These are phyloP conservation scores for Exophiala mesophila DNA, from an alignment of 2,329 filamentous ascomycete species.

Conservation along the genomic window DNA sequence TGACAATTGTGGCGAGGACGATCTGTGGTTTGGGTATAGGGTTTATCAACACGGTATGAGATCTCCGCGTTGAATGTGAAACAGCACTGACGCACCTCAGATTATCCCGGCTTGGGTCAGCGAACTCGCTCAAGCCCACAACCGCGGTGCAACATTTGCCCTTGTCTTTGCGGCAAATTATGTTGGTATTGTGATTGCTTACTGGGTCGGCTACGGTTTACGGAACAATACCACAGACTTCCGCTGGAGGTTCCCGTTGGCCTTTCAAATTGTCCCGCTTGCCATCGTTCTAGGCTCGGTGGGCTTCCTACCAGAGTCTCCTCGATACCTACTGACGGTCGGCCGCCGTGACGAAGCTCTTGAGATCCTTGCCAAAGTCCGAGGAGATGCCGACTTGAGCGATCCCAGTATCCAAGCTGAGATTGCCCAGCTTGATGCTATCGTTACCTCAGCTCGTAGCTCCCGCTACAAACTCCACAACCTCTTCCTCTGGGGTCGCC, in stretches of 20 bases:
- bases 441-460: conserved; percentile 1
- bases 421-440: conserved; percentile 55
- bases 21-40: conserved; percentile 52
- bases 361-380: conserved; percentile 37
- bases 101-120: conserved; percentile 48
- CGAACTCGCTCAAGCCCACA: conserved; percentile 44
- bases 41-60: conserved; percentile 28
- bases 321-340: conserved; percentile 20
- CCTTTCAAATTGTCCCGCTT: conserved; percentile 31
- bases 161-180: conserved; percentile 52
- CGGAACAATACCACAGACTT: conserved; percentile 33
- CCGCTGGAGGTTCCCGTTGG: conserved; percentile 33
- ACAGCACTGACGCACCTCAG: conserved; percentile 38
- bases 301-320: conserved; percentile 16
- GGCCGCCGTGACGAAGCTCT: conserved; percentile 26
- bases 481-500: conserved; percentile 3
- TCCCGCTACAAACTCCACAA: conserved; percentile 4
- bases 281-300: conserved; percentile 2
- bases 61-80: conserved; percentile 14
- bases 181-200: conserved; percentile 44
- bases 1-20: conserved; percentile 48
- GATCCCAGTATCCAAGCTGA: conserved; percentile 54
- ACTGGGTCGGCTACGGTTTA: conserved; percentile 37
- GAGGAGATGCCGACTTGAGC: conserved; percentile 48
- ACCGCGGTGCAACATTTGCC: conserved; percentile 45